Base-by-base conservation (phyloP, 257 asterid genomes). In the Scutellaria baicalensis region DNA sequence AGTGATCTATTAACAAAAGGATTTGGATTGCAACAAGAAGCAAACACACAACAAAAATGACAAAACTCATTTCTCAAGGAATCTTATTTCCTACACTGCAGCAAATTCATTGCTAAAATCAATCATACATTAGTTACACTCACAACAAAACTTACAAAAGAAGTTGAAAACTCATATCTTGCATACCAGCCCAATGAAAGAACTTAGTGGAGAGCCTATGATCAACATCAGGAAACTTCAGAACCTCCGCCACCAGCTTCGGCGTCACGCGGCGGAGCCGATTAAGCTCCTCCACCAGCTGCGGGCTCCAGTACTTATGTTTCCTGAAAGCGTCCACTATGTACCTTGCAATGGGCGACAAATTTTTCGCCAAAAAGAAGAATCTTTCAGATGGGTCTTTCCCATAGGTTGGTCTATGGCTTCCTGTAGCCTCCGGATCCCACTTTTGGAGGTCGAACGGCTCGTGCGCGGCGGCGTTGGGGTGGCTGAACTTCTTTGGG, bases 171-270 rank as follows among this genome's bases (percentile, higher is more conserved):
- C 42, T 33, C 8, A 17, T 13, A n/a, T 20, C 8, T 49, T 68
- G 35, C 50, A 61, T 85, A 93, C 97, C 99, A 70, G 97, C 99
- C 99, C 99, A 93, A 61, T 85, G 82, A 77, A 93, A 93, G 80
- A 93, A 86, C 81, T 87, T 93, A 70, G 96, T 67, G 16, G 92
- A 86, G 50, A 91, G 82, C 76, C 86, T 82, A n/a, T 91, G 95
- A 82, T 93, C 96, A 71, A 86, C 76, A 77, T 86, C 57, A 6
- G 97, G 88, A 68, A 88, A 81, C 79, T 89, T 89, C 47, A 94
- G 88, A 38, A 94, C 90, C 81, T 94, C 97, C 49, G 93, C 51
- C 20, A 94, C 99, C 40, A 91, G 90, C 79, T 79, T 84, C 6
- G 99, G 97, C 21, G 96, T 91, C 14, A 94, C 96, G 27, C 99